phyloP scores from a whole-genome alignment of 2,329 filamentous ascomycete genomes.

The Microdochium nivale region DNA sequence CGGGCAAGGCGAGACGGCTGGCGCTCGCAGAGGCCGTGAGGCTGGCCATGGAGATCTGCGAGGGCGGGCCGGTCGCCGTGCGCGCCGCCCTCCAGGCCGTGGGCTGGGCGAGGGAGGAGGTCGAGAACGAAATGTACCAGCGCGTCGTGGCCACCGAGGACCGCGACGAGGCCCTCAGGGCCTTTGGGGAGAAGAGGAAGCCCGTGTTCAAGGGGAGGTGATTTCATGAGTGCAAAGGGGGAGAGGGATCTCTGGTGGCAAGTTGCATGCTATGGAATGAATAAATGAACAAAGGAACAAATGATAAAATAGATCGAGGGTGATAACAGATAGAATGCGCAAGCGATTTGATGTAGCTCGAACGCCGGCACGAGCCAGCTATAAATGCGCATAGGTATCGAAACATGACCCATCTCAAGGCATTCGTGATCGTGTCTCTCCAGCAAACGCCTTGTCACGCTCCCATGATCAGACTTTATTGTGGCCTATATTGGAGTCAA shows the following conservation, averaged over 20 bases:
- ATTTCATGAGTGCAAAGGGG: constrained; percentile 3
- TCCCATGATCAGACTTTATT: too few relatives aligned
- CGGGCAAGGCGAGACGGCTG: constrained; percentile 52
- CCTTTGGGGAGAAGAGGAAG: constrained; percentile 63
- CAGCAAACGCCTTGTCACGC: too few relatives aligned
- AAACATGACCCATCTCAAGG: too few relatives aligned
- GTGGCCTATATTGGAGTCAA: too few relatives aligned
- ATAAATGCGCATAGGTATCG: too few relatives aligned
- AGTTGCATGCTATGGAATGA: too few relatives aligned
- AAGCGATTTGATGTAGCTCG: too few relatives aligned
- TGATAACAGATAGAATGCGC: too few relatives aligned
- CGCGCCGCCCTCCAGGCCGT: constrained; percentile 75
- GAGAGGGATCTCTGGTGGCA: background rate
- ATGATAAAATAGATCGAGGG: too few relatives aligned
- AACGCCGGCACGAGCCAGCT: too few relatives aligned
- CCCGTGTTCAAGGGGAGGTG: constrained; percentile 48
- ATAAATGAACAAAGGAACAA: background rate
- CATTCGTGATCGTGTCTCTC: too few relatives aligned
- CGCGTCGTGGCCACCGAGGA: constrained; percentile 78
- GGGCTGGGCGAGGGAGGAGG: constrained; percentile 58
- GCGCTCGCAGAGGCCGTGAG: constrained; percentile 69
- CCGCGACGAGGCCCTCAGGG: constrained; percentile 75
- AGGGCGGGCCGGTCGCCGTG: constrained; percentile 79
- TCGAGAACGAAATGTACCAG: constrained; percentile 84
- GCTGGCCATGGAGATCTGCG: constrained; percentile 77